Conservation (phyloP, 2,329 filamentous ascomycete genomes). For the Aspergillus sp. region DNA sequence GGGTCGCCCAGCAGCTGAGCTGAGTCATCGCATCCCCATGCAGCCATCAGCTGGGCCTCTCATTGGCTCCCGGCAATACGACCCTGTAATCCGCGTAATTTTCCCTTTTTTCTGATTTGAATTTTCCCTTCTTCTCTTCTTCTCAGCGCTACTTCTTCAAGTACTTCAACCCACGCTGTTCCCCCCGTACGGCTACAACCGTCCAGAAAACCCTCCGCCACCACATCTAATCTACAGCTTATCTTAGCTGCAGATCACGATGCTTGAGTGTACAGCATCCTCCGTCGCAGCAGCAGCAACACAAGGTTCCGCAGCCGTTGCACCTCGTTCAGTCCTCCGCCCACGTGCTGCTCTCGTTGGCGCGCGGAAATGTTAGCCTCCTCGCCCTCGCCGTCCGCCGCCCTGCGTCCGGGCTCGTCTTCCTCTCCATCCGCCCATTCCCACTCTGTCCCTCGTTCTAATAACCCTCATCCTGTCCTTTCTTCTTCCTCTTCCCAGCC, state of each 20-base stretch:
- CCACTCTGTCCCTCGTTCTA: constrained; percentile 6
- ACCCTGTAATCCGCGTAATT: background rate
- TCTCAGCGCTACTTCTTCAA: background rate
- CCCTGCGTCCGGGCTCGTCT: constrained; percentile 26
- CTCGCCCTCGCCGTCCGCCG: constrained; percentile 34
- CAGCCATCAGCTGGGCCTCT: background rate
- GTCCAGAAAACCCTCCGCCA: background rate
- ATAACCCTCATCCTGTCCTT: constrained; percentile 9
- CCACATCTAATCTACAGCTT: background rate
- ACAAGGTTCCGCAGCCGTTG: constrained; percentile 23
- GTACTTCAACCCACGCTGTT: too few species aligned
- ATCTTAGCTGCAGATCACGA: constrained; percentile 15
- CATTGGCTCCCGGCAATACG: background rate
- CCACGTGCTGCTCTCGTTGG: constrained; percentile 30
- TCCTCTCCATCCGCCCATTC: constrained; percentile 17
- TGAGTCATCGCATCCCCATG: too few species aligned
- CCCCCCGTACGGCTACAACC: background rate
- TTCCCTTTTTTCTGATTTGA: background rate
- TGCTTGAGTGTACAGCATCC: constrained; percentile 23
- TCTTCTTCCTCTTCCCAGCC: constrained; percentile 14
- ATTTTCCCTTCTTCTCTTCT: background rate
- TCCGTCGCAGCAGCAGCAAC: constrained; percentile 14
- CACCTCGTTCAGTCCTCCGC: constrained; percentile 28
- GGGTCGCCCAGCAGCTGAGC: too few species aligned
- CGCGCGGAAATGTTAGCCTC: constrained; percentile 32